These are phyloP conservation scores for Rasamsonia emersonii DNA, from an alignment of 2,329 filamentous ascomycete genomes.

Conservation along the genomic window DNA sequence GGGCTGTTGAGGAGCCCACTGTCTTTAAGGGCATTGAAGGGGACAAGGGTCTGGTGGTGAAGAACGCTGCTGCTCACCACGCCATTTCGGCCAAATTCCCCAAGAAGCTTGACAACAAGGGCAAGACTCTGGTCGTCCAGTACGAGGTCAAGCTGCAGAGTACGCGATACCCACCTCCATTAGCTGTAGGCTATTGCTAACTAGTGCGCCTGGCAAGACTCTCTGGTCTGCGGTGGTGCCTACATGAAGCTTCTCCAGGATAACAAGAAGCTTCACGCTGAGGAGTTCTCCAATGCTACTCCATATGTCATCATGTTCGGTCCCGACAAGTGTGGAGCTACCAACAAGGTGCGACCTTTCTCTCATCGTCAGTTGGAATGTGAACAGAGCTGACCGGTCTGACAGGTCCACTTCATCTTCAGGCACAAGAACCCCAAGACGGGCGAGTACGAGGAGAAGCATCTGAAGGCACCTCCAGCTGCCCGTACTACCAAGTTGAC, in stretches of 20 bases:
- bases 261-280: slow-evolving; percentile 91
- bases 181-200: slow-evolving; percentile 21
- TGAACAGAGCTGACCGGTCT: slow-evolving; percentile 13
- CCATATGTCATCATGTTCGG: slow-evolving; percentile 99
- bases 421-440: slow-evolving; percentile 99
- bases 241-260: slow-evolving; percentile 99
- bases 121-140: slow-evolving; percentile 92
- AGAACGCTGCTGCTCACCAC: slow-evolving; percentile 96
- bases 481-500: slow-evolving; percentile 87
- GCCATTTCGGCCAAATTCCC: slow-evolving; percentile 99
- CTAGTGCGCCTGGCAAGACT: slow-evolving; percentile 49
- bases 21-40: slow-evolving; percentile 88
- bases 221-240: slow-evolving; percentile 93
- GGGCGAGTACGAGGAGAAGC: slow-evolving; percentile 99
- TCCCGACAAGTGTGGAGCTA: slow-evolving; percentile 97
- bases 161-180: slow-evolving; percentile 42
- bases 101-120: slow-evolving; percentile 94
- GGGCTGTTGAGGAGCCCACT: slow-evolving; percentile 88
- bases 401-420: slow-evolving; percentile 81
- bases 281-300: slow-evolving; percentile 95
- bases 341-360: slow-evolving; percentile 75
- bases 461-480: slow-evolving; percentile 72
- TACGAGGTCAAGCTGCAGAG: slow-evolving; percentile 99
- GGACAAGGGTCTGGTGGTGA: slow-evolving; percentile 94
- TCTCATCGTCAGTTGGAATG: slow-evolving; percentile 3